Evolutionary conservation across 2,329 filamentous ascomycete species (phyloP).

Genomic region (Xylariaceae sp.): DNA sequence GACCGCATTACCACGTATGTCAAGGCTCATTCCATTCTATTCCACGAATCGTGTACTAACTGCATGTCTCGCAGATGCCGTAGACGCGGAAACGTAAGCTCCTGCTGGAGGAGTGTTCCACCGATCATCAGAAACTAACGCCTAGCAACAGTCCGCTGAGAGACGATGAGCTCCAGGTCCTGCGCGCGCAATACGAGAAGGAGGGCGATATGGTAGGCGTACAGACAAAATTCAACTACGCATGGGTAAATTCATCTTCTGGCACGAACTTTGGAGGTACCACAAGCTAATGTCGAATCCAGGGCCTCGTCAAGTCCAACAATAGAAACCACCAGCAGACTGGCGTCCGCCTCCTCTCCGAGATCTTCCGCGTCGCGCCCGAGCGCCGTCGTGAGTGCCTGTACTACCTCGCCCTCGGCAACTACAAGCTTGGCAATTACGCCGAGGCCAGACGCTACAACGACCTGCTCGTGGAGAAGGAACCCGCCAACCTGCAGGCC

Average conservation of each 20-base stretch:
- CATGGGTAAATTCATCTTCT: conserved; percentile 67
- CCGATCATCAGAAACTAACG: conserved; percentile 10
- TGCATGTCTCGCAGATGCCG: conserved; percentile 65
- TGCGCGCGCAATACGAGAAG: conserved; percentile 93
- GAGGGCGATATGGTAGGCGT: conserved; percentile 95
- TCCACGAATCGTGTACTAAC: conserved; percentile 6
- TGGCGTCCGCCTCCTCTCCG: conserved; percentile 86
- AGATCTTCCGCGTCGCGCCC: conserved; percentile 91
- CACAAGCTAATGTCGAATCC: neutral
- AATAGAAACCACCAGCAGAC: conserved; percentile 83
- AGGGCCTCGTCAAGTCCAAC: conserved; percentile 95
- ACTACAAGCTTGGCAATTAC: conserved; percentile 98
- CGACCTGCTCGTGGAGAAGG: conserved; percentile 83
- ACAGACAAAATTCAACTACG: conserved; percentile 99
- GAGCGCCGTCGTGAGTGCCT: conserved; percentile 96
- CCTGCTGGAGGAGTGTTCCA: neutral
- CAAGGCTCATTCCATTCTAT: neutral
- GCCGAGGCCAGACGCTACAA: conserved; percentile 93
- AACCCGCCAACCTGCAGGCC: conserved; percentile 88
- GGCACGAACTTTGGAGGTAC: neutral
- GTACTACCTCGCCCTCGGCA: conserved; percentile 94
- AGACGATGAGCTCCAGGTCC: conserved; percentile 84
- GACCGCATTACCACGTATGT: conserved; percentile 32
- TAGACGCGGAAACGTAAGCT: conserved; percentile 87
- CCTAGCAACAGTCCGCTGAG: conserved; percentile 67